Evolutionary conservation across 2,329 filamentous ascomycete species (phyloP), one percentile per base, ranked within the genome.

Genomic region (Sporothrix curviconia): DNA sequence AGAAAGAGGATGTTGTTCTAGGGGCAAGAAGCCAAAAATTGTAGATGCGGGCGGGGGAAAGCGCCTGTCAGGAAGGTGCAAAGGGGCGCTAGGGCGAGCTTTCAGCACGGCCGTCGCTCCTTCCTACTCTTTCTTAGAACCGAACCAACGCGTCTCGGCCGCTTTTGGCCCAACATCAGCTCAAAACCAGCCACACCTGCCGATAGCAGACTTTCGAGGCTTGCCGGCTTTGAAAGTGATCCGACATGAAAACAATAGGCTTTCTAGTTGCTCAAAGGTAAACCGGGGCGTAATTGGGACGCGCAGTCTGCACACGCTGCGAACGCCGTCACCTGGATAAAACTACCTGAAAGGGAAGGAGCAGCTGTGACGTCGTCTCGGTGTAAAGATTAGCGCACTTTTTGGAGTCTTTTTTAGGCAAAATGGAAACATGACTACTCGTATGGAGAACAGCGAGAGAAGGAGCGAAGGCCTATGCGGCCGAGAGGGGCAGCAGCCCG

Each of bases 301-400:
- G n/a, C n/a, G n/a, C n/a, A n/a, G n/a, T n/a, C n/a, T n/a, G n/a
- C n/a, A n/a, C n/a, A n/a, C n/a, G n/a, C n/a, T n/a, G n/a, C n/a
- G n/a, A n/a, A n/a, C n/a, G n/a, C n/a, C n/a, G n/a, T n/a, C n/a
- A n/a, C n/a, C n/a, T n/a, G n/a, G n/a, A n/a, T n/a, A n/a, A n/a
- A n/a, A n/a, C n/a, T n/a, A 22, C 19, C 8, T 9, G 34, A 37
- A 4, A 19, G 43, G 49, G 22, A 39, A 39, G 49, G 32, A n/a
- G 34, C 34, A 51, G n/a, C 32, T 51, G 47, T 39, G 47, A 51
- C 47, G 47, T 51, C 47, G 47, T 39, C 34, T n/a, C 22, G 22
- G 30, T 37, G 34, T 39, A 51, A 51, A 39, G 47, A 24, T 37
- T 28, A 39, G 32, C 22, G 19, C 19, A n/a, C n/a, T n/a, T n/a